These are phyloP conservation scores for Chytriomyces confervae DNA, from an alignment of 192 early-diverging fungal genomes.

Conservation along the genomic window DNA sequence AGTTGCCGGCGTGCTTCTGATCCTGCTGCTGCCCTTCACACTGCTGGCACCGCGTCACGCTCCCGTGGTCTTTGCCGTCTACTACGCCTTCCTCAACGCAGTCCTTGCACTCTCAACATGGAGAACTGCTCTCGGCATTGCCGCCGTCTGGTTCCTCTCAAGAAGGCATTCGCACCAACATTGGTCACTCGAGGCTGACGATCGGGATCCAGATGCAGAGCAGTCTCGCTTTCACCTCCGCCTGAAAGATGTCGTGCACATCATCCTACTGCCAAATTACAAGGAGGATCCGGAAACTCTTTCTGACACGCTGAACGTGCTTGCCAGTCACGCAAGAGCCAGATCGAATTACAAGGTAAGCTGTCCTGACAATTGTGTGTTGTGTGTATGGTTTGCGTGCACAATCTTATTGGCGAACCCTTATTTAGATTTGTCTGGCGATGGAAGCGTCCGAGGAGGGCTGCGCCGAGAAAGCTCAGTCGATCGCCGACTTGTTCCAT, in stretches of 20 bases:
- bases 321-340: conserved; percentile 46
- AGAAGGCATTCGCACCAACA: conserved; percentile 46
- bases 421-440: conserved; percentile 54
- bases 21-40: conserved; percentile 46
- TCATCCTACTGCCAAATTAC: conserved; percentile 67
- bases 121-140: conserved; percentile 47
- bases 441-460: conserved; percentile 63
- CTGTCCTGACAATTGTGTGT: background rate
- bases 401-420: background rate
- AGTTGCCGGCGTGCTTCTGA: conserved; percentile 42
- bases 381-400: too few species aligned
- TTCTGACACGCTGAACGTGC: conserved; percentile 56
- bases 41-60: conserved; percentile 52
- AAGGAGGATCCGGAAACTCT: conserved; percentile 59
- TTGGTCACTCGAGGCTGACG: conserved; percentile 26
- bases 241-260: conserved; percentile 50
- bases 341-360: conserved; percentile 46
- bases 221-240: conserved; percentile 57
- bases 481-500: conserved; percentile 44
- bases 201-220: conserved; percentile 20
- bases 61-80: conserved; percentile 46
- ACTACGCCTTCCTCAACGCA: conserved; percentile 52
- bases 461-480: conserved; percentile 51
- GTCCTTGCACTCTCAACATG: conserved; percentile 45
- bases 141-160: conserved; percentile 38